Evolutionary conservation across 1,139 yeast species (phyloP), one percentile per base, ranked within the genome.

Genomic region (Candida neerlandica): DNA sequence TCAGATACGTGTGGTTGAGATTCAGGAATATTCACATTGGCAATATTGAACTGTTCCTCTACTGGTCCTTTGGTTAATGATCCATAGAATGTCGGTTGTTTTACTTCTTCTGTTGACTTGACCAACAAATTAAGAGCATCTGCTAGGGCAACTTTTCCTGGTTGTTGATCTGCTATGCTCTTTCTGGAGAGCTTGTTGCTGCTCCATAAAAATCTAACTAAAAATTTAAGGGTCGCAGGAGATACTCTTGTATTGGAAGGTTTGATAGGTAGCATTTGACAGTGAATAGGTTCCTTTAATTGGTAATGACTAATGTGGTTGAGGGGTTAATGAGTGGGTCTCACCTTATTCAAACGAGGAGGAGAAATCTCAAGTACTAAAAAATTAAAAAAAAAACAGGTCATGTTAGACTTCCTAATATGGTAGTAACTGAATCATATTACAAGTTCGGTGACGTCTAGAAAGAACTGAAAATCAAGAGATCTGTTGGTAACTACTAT

Each of bases 91-190:
- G 78, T 72, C 6, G 80, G 80, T 46, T 64, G 70, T 55, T 59
- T 23, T 19, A 40, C 50, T 44, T 32, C 52, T 10, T 41, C 43
- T 37, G 39, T 50, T 19, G 51, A 23, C 45, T 46, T 47, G 19
- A 48, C 51, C 32, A 74, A 63, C n/a, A 74, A 63, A 50, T 73
- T 74, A 46, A 75, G 60, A 0, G 78, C 78, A 48, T 70, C 75
- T 1, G 76, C 76, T 35, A 73, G 57, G 12, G 66, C 51, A 12
- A 67, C 63, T 40, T 66, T 61, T 33, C 66, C 71, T 16, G 41
- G 42, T 14, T 37, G 29, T 11, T 9, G 21, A 23, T 18, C 35
- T 47, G 40, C 23, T 21, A 32, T 33, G 30, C 41, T 26, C 7
- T 29, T 11, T 30, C 26, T 14, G 2, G n/a, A 27, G 2, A 19